Evolutionary conservation across 805 yeast species (phyloP).

Genomic region (Yamadazyma phyllophila): DNA sequence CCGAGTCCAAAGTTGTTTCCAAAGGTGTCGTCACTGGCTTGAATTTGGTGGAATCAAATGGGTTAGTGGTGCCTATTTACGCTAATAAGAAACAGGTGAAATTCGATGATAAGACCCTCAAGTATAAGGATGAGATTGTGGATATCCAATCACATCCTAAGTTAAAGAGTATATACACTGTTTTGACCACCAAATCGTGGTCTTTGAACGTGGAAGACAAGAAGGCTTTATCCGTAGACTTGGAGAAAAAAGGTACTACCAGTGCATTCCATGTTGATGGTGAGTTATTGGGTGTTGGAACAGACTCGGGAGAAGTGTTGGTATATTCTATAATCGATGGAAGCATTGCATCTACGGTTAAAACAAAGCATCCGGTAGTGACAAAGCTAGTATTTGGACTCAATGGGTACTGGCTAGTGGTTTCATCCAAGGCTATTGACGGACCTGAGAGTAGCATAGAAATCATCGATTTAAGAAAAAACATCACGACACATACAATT

Average conservation of each 20-base stretch:
- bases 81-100: conserved; percentile 20
- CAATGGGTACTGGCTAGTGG: conserved; percentile 65
- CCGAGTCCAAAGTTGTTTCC: conserved; percentile 12
- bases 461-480: conserved; percentile 51
- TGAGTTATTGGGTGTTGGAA: conserved; percentile 41
- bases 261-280: conserved; percentile 50
- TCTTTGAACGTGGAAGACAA: conserved; percentile 16
- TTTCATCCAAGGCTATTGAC: conserved; percentile 19
- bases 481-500: conserved; percentile 23
- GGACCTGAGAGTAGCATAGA: conserved; percentile 25
- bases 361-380: conserved; percentile 22
- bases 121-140: conserved; percentile 14
- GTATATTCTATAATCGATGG: conserved; percentile 43
- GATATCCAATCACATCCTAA: conserved; percentile 34
- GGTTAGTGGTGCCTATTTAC: conserved; percentile 16
- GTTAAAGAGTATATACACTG: conserved; percentile 23
- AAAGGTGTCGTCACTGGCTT: conserved; percentile 17
- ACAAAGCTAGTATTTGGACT: conserved; percentile 48
- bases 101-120: conserved; percentile 7
- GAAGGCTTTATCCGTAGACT: not conserved
- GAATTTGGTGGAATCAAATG: conserved; percentile 13
- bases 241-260: conserved; percentile 12
- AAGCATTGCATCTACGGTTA: conserved; percentile 31
- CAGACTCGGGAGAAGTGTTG: conserved; percentile 26
- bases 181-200: conserved; percentile 25